Base-by-base conservation (phyloP, 257 asterid genomes). In the Verbascum thapsus region DNA sequence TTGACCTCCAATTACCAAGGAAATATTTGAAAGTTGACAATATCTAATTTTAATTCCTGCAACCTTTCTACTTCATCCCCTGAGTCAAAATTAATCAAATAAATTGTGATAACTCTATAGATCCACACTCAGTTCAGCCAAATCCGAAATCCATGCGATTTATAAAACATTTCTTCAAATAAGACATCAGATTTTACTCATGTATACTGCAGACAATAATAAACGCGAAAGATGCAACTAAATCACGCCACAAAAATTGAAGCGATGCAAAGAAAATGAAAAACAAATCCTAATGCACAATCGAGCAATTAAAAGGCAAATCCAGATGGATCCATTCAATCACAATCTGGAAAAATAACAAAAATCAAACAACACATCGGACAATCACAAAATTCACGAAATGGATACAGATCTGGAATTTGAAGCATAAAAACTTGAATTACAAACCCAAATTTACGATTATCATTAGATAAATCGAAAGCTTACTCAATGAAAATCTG, bases 341-440 rank as follows among this genome's bases (percentile, higher is more conserved):
- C 9, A 51, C 58, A 9, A 26, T 26, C 32, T 44, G n/a, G 44
- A 8, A 8, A 13, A 44, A 16, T 41, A 3, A 43, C 40, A 42
- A 8, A 43, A 17, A 11, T 26, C 23, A 44, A 34, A 16, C 2
- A 8, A 4, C 16, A 19, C 44, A 41, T 16, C 12, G 10, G 2
- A 64, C 10, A 23, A 40, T 16, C 42, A 64, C 22, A 30, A 40
- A 65, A 53, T 53, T 53, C 61, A 12, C 43, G 35, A 41, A 9
- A 30, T 42, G 37, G 17, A 17, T 4, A 10, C 71, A 54, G 71
- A 66, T 66, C 63, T 66, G 23, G 42, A 18, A 54, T 13, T 42
- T 42, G 10, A 10, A 7, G 8, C 55, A 7, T 19, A 11, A 26
- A 26, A 34, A 40, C 43, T 26, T n/a, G 16, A 58, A 20, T 10